Base-by-base conservation (phyloP, 345 rosid genomes). In the Gossypium mustelinum region DNA sequence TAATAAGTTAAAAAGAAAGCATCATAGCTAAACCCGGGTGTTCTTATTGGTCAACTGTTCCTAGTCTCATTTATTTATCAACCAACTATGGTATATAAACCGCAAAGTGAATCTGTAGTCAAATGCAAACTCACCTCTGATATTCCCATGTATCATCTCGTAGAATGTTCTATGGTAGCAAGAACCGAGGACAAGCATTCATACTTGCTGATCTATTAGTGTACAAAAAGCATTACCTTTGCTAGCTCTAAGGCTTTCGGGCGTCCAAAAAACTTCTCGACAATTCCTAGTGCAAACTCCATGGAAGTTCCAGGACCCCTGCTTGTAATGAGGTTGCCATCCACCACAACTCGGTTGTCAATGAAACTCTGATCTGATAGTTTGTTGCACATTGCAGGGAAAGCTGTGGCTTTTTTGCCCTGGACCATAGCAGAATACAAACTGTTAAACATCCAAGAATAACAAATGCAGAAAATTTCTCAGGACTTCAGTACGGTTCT, bases 331-430 rank as follows among this genome's bases (percentile, higher is more conserved):
- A 92, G 98, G 83, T 91, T 94, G 59, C 98, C 98, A 75, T 92
- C 98, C 11, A 94, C 89, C 73, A 94, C 86, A 51, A 94, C 94
- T 74, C 96, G 82, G 82, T 92, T 89, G 29, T 89, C 91, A 2
- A 79, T 84, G 82, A 88, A 91, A 73, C 94, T 90, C 83, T 80
- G 80, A 81, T 89, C 98, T 0, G 92, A 87, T 69, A 94, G 77
- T 84, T 91, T 92, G 79, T 77, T 73, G 78, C 98, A 91, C 90
- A 92, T 47, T 64, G 96, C 89, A 7, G 98, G 98, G 80, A 86
- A 90, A 6, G 92, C 94, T 17, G 98, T 94, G 11, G 98, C 98
- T 79, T 92, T 94, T 82, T 94, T 94, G 75, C 96, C 98, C 98
- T 94, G 79, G 24, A 77, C 8, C 52, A 69, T 34, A 52, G 48